Conservation (phyloP, 2,329 filamentous ascomycete genomes). For the Pseudogymnoascus sp. region DNA sequence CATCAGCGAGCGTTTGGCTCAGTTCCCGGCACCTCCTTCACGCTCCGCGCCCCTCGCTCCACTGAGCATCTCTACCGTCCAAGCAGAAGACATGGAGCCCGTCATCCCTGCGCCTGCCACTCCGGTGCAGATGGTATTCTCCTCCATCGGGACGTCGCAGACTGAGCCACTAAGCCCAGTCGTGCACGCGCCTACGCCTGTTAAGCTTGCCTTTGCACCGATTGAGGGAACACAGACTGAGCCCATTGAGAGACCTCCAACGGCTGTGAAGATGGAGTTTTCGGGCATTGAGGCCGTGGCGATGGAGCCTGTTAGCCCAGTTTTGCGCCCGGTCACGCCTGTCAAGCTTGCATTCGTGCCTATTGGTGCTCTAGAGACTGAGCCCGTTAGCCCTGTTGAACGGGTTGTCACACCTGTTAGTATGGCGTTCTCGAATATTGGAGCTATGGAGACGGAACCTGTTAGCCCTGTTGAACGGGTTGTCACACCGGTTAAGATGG, state of each 20-base stretch:
- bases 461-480: conserved; percentile 12
- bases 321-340: neutral
- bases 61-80: conserved; percentile 27
- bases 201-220: conserved; percentile 25
- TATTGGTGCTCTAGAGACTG: conserved; percentile 25
- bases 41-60: conserved; percentile 25
- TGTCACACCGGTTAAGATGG: conserved; percentile 15
- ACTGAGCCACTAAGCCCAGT: conserved; percentile 2
- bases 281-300: neutral
- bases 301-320: neutral
- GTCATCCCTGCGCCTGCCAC: neutral
- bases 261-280: neutral
- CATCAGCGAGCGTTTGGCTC: conserved; percentile 43
- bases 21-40: conserved; percentile 46
- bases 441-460: conserved; percentile 35
- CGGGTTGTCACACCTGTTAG: conserved; percentile 17
- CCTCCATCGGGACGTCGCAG: conserved; percentile 26
- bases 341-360: conserved; percentile 32
- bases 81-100: conserved; percentile 30
- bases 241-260: neutral
- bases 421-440: conserved; percentile 33
- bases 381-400: neutral
- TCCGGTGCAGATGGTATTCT: conserved; percentile 30
- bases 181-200: conserved; percentile 2
- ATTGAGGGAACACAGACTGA: neutral